Conservation (phyloP, 495 filamentous ascomycete genomes). For the Penicillium mononematosum region DNA sequence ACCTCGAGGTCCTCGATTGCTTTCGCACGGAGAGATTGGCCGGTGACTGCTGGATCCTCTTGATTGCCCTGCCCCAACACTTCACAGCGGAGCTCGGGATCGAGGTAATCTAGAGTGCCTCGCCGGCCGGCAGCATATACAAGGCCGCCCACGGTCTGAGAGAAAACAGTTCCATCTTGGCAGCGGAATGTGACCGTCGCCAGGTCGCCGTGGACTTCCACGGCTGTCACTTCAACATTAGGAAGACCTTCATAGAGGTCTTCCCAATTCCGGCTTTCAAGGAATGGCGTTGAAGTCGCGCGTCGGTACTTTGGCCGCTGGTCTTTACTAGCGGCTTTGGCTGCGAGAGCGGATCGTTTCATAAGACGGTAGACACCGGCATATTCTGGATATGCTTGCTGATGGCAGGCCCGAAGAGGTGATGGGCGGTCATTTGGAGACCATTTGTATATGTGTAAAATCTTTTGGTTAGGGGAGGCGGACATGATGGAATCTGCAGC, state of each 20-base stretch:
- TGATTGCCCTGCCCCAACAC: slow-evolving; percentile 38
- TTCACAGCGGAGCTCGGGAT: slow-evolving; percentile 48
- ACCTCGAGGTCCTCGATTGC: slow-evolving; percentile 55
- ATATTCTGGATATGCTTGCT: slow-evolving; percentile 66
- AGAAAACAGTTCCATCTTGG: slow-evolving; percentile 45
- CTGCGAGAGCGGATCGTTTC: slow-evolving; percentile 51
- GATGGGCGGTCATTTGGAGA: slow-evolving; percentile 54
- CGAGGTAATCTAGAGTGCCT: slow-evolving; percentile 56
- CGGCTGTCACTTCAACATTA: slow-evolving; percentile 52
- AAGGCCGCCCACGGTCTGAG: slow-evolving; percentile 47
- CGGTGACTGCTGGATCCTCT: slow-evolving; percentile 45
- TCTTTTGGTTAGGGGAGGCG: slow-evolving; percentile 47
- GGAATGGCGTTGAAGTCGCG: slow-evolving; percentile 44
- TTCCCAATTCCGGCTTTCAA: slow-evolving; percentile 50
- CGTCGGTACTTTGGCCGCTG: slow-evolving; percentile 32
- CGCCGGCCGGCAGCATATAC: slow-evolving; percentile 64
- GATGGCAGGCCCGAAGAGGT: slow-evolving; percentile 60
- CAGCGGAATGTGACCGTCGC: slow-evolving; percentile 49
- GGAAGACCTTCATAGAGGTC: slow-evolving; percentile 57
- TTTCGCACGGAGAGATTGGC: slow-evolving; percentile 55
- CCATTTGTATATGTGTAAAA: slow-evolving; percentile 66
- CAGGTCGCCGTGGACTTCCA: slow-evolving; percentile 35
- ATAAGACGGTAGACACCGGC: slow-evolving; percentile 62
- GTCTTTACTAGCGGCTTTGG: slow-evolving; percentile 16
- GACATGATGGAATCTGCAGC: slow-evolving; percentile 64